Evolutionary conservation across 805 yeast species (phyloP).

Genomic region (Starmera dryadoides): DNA sequence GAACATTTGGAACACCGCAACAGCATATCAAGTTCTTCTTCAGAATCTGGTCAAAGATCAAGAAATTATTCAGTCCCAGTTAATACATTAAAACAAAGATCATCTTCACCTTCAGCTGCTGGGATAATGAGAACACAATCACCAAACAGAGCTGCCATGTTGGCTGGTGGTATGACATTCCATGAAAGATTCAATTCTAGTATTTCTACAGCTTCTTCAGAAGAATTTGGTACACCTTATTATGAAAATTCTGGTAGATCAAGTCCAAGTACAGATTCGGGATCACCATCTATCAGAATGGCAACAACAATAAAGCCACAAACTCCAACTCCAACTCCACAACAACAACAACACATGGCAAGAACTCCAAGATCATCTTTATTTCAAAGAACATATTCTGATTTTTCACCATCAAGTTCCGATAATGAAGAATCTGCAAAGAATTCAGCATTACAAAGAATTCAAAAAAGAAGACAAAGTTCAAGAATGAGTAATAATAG

Average conservation of each 20-base stretch:
- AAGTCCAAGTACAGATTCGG: conserved; percentile 25
- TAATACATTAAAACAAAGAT: conserved; percentile 36
- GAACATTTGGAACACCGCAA: conserved; percentile 55
- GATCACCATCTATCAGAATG: conserved; percentile 12
- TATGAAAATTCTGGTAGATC: conserved; percentile 24
- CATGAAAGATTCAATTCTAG: conserved; percentile 28
- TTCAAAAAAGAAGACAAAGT: conserved; percentile 48
- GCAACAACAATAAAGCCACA: conserved; percentile 10
- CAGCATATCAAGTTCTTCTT: conserved; percentile 30
- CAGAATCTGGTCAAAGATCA: conserved; percentile 22
- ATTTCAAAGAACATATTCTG: conserved; percentile 21
- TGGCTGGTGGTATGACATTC: conserved; percentile 7
- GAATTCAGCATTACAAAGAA: conserved; percentile 41
- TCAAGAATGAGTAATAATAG: conserved; percentile 25
- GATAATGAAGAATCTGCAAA: conserved; percentile 53
- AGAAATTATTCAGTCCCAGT: conserved; percentile 23
- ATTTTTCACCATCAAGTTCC: conserved; percentile 47
- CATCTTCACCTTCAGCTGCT: conserved; percentile 34
- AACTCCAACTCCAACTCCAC: conserved; percentile 14
- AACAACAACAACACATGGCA: conserved; percentile 7
- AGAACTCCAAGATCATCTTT: conserved; percentile 14
- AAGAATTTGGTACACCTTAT: conserved; percentile 17
- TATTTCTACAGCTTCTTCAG: conserved; percentile 25
- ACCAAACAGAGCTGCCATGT: conserved; percentile 19
- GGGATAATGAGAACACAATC: conserved; percentile 24